These are phyloP conservation scores for Coriolopsis trogii DNA, from an alignment of 1,284 basidiomycete species.

Conservation along the genomic window DNA sequence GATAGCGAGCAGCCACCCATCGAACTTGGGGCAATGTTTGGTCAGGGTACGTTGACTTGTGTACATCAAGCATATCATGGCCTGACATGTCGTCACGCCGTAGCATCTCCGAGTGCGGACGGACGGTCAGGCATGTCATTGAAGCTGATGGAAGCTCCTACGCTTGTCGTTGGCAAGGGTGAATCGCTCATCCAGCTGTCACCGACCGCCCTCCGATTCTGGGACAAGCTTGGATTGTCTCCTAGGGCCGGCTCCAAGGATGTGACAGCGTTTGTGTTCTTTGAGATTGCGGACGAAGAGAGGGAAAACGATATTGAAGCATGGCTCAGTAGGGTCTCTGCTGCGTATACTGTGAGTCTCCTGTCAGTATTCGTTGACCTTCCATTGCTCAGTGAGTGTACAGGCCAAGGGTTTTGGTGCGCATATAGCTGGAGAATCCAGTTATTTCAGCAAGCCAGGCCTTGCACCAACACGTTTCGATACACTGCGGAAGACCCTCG, in stretches of 20 bases:
- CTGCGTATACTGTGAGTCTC: constrained; percentile 59
- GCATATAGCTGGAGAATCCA: constrained; percentile 53
- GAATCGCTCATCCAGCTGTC: constrained; percentile 64
- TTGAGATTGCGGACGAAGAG: constrained; percentile 58
- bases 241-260: constrained; percentile 74
- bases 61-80: too few species aligned
- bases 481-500: constrained; percentile 62
- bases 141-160: constrained; percentile 52
- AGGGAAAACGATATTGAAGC: constrained; percentile 46
- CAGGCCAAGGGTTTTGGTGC: constrained; percentile 66
- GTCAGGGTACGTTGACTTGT: constrained; percentile 38
- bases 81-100: too few species aligned
- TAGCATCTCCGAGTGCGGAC: too few species aligned
- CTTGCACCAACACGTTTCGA: constrained; percentile 66
- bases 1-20: constrained; percentile 33
- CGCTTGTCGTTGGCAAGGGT: constrained; percentile 64
- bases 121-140: constrained; percentile 23
- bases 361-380: not conserved
- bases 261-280: constrained; percentile 66
- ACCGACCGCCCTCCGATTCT: constrained; percentile 73
- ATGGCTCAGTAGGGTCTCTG: constrained; percentile 61
- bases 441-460: constrained; percentile 51
- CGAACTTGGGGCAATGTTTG: constrained; percentile 40
- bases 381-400: constrained; percentile 1
- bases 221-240: constrained; percentile 78